Evolutionary conservation across 169 alveolate species (phyloP).

Genomic region (Eimeria necatrix): DNA sequence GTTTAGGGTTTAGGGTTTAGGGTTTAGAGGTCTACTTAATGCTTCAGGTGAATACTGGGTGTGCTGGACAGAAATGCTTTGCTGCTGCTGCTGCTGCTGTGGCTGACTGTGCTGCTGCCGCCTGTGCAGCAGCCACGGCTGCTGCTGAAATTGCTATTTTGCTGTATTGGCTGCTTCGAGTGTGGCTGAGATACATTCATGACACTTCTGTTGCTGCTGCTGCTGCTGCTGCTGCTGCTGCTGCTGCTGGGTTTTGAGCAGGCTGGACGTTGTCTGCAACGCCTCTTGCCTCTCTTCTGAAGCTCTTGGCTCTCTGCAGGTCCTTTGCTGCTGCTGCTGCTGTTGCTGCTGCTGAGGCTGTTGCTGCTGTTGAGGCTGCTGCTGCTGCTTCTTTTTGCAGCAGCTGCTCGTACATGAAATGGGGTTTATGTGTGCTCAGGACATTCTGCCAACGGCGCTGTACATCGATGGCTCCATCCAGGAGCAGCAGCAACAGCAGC

Average conservation of each 20-base stretch:
- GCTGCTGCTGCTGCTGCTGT: conserved; percentile 9
- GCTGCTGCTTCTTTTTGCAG: conserved; percentile 16
- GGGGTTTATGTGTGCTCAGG: conserved; percentile 39
- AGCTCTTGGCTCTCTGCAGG: neutral
- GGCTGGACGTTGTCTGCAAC: conserved; percentile 67
- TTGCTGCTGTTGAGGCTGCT: neutral
- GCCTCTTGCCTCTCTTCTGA: neutral
- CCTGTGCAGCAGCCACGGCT: neutral
- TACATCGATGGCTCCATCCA: conserved; percentile 40
- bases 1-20: conserved; percentile 8
- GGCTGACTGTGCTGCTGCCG: neutral
- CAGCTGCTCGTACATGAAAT: conserved; percentile 13
- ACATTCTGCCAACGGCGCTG: conserved; percentile 9
- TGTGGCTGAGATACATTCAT: neutral
- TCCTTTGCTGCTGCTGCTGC: conserved; percentile 24
- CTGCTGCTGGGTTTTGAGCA: conserved; percentile 35
- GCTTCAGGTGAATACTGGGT: neutral
- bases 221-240: conserved; percentile 45
- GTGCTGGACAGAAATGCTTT: neutral
- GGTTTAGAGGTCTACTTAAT: neutral
- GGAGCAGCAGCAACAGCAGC: conserved; percentile 56
- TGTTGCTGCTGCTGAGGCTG: neutral
- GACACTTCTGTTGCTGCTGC: conserved; percentile 42
- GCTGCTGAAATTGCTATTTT: neutral
- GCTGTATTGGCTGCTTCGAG: neutral